phyloP scores from a whole-genome alignment of 768 basidiomycete genomes.

The Tulasnella sp. region DNA sequence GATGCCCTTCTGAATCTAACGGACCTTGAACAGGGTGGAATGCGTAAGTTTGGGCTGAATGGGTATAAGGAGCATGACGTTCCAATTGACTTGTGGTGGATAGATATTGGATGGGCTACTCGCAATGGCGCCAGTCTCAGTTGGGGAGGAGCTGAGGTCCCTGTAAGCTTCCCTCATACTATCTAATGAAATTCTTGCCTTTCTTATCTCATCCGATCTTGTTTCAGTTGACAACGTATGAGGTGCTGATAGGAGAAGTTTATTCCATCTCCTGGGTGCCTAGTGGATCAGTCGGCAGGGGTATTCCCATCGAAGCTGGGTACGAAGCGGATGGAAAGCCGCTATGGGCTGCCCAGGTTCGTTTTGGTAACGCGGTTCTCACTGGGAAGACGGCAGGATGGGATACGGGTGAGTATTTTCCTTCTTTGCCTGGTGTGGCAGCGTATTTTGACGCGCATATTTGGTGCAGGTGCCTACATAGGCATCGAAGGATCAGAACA shows the following conservation, averaged over 20 bases:
- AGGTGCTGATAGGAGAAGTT: constrained; percentile 5
- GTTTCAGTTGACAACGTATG: constrained; percentile 6
- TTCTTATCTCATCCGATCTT: not conserved
- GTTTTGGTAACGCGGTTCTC: not conserved
- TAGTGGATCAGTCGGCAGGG: not conserved
- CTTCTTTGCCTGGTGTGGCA: not conserved
- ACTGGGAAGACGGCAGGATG: constrained; percentile 3
- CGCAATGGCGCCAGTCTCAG: not conserved
- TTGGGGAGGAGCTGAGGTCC: constrained; percentile 8
- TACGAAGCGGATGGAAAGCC: constrained; percentile 12
- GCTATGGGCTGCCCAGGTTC: constrained; percentile 4
- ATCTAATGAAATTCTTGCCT: no score
- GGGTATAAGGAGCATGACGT: not conserved
- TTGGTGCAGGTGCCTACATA: constrained; percentile 2
- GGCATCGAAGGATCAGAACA: not conserved
- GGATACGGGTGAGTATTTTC: not conserved
- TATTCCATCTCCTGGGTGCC: constrained; percentile 2
- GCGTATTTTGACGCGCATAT: not conserved
- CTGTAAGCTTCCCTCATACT: not conserved
- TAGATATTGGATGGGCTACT: constrained; percentile 7
- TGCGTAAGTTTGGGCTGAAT: constrained; percentile 4
- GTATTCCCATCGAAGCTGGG: constrained; percentile 9
- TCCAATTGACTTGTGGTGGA: not conserved
- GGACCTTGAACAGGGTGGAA: constrained; percentile 1
- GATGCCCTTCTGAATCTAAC: not conserved